Base-by-base conservation (phyloP, 495 filamentous ascomycete genomes). In the Aspergillus campestris region DNA sequence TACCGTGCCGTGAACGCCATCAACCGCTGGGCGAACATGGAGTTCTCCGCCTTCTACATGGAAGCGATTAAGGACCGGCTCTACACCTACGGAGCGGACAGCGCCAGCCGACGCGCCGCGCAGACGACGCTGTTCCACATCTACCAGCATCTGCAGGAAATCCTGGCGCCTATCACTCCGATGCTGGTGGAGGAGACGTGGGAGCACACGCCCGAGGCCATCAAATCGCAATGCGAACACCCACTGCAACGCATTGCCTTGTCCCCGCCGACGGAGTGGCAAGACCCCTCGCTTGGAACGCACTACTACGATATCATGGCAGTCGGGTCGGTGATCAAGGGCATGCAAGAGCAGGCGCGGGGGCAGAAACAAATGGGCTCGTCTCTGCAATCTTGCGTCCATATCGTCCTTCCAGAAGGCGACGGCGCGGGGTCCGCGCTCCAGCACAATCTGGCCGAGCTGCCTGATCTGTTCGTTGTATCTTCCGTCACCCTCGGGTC, bases 31-130 rank as follows among this genome's bases (percentile, higher is more conserved):
- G 67, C 94, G 49, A 80, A 78, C 46, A 77, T 72, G 13, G 84
- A 94, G 50, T 77, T 99, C 18, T 96, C 90, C 0, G 79, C 91
- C 0, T 94, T 96, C 59, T 97, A 97, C 66, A 79, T 97, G 41
- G 92, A 97, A 60, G 77, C 84, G 0, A 69, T 89, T 57, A 99
- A 97, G 62, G 92, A 99, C 58, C 72, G 85, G 27, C 65, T 95
- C 4, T 97, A 97, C 68, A 87, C 88, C 28, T 83, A 83, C 15
- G 76, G 78, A 45, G 76, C 77, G 34, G 70, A 73, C 42, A 75
- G 72, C 40, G 59, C 49, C 4, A 70, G 70, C 50, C 65, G 81
- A 14, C 64, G 68, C 7, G 61, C 70, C 13, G 76, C 76, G 4
- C 83, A 86, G 53, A 80, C 77, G 8, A 85, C 89, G 7, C 57